These are phyloP conservation scores for Chondrus crispus DNA, from an alignment of 23 red algal species.

Conservation along the genomic window DNA sequence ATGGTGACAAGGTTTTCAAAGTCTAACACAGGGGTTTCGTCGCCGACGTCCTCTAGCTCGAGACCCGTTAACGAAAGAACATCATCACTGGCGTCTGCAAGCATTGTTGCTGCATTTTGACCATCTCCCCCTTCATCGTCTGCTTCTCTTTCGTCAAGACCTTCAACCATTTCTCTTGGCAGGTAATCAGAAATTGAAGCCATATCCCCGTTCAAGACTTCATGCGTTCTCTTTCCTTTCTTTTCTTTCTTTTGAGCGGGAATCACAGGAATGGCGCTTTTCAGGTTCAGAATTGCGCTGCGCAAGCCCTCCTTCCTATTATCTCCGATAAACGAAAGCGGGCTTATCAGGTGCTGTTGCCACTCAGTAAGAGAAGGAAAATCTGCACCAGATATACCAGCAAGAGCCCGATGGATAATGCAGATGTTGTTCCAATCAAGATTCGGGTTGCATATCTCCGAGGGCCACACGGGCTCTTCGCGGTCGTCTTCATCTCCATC, in stretches of 20 bases:
- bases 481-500: constrained; percentile 25
- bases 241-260: not conserved
- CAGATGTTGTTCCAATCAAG: constrained; percentile 58
- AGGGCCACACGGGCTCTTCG: not conserved
- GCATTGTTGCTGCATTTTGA: not conserved
- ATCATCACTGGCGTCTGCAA: not conserved
- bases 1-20: constrained; percentile 9
- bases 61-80: not conserved
- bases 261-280: not conserved
- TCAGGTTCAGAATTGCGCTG: constrained; percentile 1
- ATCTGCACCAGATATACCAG: constrained; percentile 6
- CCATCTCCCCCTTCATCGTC: not conserved
- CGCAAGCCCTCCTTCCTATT: not conserved
- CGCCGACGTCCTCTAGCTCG: constrained; percentile 40
- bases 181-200: constrained; percentile 21
- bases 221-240: not conserved
- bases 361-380: constrained; percentile 26
- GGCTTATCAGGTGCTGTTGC: constrained; percentile 23
- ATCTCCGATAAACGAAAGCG: constrained; percentile 14
- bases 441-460: constrained; percentile 42
- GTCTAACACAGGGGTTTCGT: constrained; percentile 32
- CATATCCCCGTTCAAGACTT: constrained; percentile 34
- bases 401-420: constrained; percentile 29
- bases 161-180: not conserved
- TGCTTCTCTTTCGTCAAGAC: not conserved